These are phyloP conservation scores for Vaccinium vitisidaea DNA, from an alignment of 148 eudicot species.

Conservation along the genomic window DNA sequence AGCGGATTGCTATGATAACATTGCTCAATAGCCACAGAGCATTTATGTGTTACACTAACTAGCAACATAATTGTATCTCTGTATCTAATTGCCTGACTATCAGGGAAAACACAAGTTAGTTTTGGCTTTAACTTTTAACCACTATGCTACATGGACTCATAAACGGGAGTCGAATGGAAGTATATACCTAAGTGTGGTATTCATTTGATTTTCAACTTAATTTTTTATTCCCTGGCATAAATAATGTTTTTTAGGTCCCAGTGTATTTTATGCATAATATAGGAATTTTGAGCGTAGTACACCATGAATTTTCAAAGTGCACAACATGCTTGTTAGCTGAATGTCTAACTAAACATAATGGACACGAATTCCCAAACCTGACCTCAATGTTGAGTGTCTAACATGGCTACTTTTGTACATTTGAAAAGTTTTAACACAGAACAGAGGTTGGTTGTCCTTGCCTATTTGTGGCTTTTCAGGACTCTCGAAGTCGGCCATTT, in stretches of 20 bases:
- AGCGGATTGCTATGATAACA: not conserved
- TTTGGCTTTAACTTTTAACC: not conserved
- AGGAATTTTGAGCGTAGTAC: not conserved
- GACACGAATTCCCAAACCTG: not conserved
- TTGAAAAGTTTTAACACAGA: not conserved
- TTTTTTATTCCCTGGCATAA: not conserved
- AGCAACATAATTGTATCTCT: not conserved
- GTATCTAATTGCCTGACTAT: not conserved
- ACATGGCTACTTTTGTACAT: not conserved
- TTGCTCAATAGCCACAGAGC: not conserved
- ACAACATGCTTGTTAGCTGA: not conserved
- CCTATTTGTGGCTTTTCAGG: not conserved
- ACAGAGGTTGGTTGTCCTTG: not conserved
- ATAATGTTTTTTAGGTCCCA: not conserved
- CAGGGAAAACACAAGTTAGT: not conserved
- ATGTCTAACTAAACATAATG: not conserved
- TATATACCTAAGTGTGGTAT: not conserved
- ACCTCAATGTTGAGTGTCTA: not conserved
- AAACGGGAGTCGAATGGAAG: not conserved
- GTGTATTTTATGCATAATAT: too few species aligned
- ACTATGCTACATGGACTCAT: not conserved
- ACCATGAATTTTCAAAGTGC: not conserved
- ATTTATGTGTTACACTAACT: not conserved
- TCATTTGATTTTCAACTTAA: not conserved
- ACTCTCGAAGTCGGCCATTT: not conserved